These are phyloP conservation scores for Sabuloglossum arenarium DNA, from an alignment of 495 filamentous ascomycete genomes.

Conservation along the genomic window DNA sequence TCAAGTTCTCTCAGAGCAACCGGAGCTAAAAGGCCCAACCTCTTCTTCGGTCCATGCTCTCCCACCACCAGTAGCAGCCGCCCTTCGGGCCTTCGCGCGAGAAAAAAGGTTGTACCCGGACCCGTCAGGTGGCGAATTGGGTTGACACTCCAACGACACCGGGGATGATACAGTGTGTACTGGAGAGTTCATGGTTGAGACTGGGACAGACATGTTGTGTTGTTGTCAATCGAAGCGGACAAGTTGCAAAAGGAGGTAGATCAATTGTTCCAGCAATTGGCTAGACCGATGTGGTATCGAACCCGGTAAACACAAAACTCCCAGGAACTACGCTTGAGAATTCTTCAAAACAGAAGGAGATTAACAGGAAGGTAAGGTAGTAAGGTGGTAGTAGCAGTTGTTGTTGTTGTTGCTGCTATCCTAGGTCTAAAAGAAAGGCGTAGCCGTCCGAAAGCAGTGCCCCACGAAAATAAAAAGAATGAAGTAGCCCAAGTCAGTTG, in stretches of 20 bases:
- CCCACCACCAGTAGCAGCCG: slow-evolving; percentile 45
- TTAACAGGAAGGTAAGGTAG: neutral
- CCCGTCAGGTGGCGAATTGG: slow-evolving; percentile 24
- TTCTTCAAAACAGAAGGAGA: neutral
- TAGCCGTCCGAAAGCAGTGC: slow-evolving; percentile 21
- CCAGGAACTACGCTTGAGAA: neutral
- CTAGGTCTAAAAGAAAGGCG: slow-evolving; percentile 8
- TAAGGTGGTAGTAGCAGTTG: no score
- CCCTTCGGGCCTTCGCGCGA: slow-evolving; percentile 37
- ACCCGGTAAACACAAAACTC: neutral
- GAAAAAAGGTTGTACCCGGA: slow-evolving; percentile 30
- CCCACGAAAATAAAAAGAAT: slow-evolving; percentile 28
- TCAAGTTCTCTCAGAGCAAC: neutral
- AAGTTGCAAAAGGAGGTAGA: neutral
- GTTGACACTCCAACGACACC: slow-evolving; percentile 20
- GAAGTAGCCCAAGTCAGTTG: slow-evolving; percentile 39
- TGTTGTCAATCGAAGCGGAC: neutral
- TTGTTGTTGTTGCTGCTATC: no score
- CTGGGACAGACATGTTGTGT: neutral
- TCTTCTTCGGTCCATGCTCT: slow-evolving; percentile 62
- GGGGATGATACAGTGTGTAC: neutral
- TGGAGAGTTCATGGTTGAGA: neutral
- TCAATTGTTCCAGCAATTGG: slow-evolving; percentile 4
- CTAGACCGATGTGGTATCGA: neutral
- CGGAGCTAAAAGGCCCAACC: slow-evolving; percentile 23